These are phyloP conservation scores for Halophytophthora batemanensis DNA, from an alignment of 352 stramenopile species.

Conservation along the genomic window DNA sequence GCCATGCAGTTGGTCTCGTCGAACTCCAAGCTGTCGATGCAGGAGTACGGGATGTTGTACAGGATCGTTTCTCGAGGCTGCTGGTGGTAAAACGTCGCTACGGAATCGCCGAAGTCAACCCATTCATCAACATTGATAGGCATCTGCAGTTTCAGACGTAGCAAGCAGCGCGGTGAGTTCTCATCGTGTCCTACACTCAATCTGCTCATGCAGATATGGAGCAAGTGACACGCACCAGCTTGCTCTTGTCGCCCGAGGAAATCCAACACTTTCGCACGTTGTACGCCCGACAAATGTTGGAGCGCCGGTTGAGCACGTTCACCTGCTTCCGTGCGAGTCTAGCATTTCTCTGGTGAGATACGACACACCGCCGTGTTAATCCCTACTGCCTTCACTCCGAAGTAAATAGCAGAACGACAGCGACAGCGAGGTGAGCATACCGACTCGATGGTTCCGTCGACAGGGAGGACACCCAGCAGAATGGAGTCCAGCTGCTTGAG, in stretches of 20 bases:
- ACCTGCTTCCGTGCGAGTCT: constrained; percentile 17
- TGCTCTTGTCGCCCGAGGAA: constrained; percentile 13
- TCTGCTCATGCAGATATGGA: neutral
- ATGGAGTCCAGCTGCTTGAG: constrained; percentile 23
- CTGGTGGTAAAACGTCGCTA: constrained; percentile 49
- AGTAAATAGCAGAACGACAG: neutral
- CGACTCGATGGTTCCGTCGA: constrained; percentile 36
- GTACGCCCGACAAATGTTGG: constrained; percentile 18
- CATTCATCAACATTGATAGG: constrained; percentile 45
- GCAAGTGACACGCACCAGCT: constrained; percentile 19
- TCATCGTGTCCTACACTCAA: no score
- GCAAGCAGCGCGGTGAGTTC: neutral
- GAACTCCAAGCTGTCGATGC: constrained; percentile 39
- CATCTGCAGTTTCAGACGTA: constrained; percentile 18
- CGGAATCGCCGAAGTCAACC: constrained; percentile 47
- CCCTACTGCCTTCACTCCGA: neutral
- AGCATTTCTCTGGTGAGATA: constrained; percentile 10
- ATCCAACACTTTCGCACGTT: constrained; percentile 34
- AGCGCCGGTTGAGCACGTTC: constrained; percentile 26
- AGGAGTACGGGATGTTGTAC: constrained; percentile 52
- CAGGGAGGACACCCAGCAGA: constrained; percentile 31
- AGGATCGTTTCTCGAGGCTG: constrained; percentile 36
- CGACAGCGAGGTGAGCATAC: constrained; percentile 16
- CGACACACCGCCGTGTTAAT: no score
- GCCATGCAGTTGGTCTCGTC: constrained; percentile 19